These are phyloP conservation scores for Arctostaphylos glauca DNA, from an alignment of 148 eudicot species.

Conservation along the genomic window DNA sequence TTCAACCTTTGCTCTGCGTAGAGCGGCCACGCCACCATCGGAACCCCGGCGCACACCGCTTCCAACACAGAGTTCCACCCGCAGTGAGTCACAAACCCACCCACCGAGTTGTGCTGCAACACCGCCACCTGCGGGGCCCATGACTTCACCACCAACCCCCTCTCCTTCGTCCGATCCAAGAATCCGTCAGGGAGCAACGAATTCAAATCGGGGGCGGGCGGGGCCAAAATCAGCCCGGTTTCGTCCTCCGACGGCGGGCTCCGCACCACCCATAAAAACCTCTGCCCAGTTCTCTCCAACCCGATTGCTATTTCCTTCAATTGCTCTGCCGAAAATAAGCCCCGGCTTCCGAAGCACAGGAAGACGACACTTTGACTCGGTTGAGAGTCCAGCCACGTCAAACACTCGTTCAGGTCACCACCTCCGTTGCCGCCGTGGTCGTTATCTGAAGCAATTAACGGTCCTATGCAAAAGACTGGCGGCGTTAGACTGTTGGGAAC, in stretches of 20 bases:
- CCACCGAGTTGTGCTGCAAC: slow-evolving; percentile 42
- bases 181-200: slow-evolving; percentile 44
- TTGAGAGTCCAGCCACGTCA: slow-evolving; percentile 50
- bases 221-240: neutral
- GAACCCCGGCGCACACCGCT: slow-evolving; percentile 38
- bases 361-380: slow-evolving; percentile 50
- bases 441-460: slow-evolving; percentile 20
- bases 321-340: slow-evolving; percentile 39
- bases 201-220: slow-evolving; percentile 33
- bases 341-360: slow-evolving; percentile 52
- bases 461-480: slow-evolving; percentile 47
- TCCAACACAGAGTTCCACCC: slow-evolving; percentile 65
- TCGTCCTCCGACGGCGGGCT: slow-evolving; percentile 30
- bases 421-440: neutral
- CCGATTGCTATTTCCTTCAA: slow-evolving; percentile 46
- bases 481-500: slow-evolving; percentile 30
- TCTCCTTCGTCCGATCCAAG: slow-evolving; percentile 39
- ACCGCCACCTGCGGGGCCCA: slow-evolving; percentile 59
- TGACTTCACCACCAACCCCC: slow-evolving; percentile 46
- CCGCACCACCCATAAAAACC: slow-evolving; percentile 62
- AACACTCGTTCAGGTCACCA: slow-evolving; percentile 31
- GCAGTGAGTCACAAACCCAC: slow-evolving; percentile 65
- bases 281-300: slow-evolving; percentile 45
- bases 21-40: slow-evolving; percentile 56
- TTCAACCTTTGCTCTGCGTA: slow-evolving; percentile 50